Conservation (phyloP, 1,139 yeast species). For the Scheffersomyces illinoinensis region DNA sequence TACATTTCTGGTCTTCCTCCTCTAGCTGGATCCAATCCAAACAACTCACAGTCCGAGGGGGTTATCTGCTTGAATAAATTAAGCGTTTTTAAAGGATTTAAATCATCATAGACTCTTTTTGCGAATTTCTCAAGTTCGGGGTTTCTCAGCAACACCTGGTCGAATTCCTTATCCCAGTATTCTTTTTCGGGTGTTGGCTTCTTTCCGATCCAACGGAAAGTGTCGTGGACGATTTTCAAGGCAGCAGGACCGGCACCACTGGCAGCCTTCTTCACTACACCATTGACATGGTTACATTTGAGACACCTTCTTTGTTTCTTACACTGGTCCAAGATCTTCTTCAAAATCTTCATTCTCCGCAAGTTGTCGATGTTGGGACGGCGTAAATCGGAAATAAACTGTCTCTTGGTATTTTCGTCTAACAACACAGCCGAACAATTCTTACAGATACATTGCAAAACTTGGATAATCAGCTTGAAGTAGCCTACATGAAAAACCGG, state of each 20-base stretch:
- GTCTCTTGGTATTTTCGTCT: conserved; percentile 70
- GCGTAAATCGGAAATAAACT: conserved; percentile 72
- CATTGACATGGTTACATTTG: conserved; percentile 84
- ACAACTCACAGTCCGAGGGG: conserved; percentile 86
- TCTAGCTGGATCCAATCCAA: conserved; percentile 84
- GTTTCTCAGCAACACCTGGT: conserved; percentile 63
- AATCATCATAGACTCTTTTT: conserved; percentile 87
- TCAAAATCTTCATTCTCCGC: conserved; percentile 85
- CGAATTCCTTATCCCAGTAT: conserved; percentile 84
- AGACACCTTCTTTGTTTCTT: conserved; percentile 92
- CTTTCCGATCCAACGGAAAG: conserved; percentile 94
- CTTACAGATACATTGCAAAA: conserved; percentile 90
- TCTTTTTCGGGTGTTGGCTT: conserved; percentile 82
- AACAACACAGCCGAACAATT: conserved; percentile 79
- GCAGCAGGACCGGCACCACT: conserved; percentile 91
- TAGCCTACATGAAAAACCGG: conserved; percentile 99
- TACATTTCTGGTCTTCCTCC: conserved; percentile 97
- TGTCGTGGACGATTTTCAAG: conserved; percentile 90
- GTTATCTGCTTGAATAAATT: conserved; percentile 82
- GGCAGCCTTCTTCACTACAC: conserved; percentile 97
- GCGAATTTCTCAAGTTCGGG: conserved; percentile 90
- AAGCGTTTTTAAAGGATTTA: conserved; percentile 88
- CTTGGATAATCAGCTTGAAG: conserved; percentile 86
- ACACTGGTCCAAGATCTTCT: conserved; percentile 84
- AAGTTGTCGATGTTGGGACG: conserved; percentile 89